Base-by-base conservation (phyloP, 805 yeast species). In the Kodamaea laetipori region DNA sequence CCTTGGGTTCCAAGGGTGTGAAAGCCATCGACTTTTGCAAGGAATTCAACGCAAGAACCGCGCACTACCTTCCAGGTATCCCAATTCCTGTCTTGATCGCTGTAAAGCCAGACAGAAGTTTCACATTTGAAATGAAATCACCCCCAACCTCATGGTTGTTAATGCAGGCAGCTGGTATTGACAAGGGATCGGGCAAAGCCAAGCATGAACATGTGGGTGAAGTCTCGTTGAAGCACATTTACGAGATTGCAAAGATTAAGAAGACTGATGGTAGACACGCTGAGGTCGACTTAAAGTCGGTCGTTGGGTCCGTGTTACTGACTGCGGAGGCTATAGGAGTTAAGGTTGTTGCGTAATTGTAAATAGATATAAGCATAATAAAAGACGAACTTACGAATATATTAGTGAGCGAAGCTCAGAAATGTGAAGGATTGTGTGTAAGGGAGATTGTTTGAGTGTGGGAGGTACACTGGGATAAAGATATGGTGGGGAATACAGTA, bases 11-110 rank as follows among this genome's bases (percentile, higher is more conserved):
- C 47, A 92, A 92, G 65, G 99, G 99, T 74, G 95, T 94, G 37
- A 94, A 94, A 63, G 98, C 98, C 50, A 94, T 94, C 58, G 99
- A 94, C 66, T 94, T 94, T 59, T 92, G 98, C 71, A 94, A 94
- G 66, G 98, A 94, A 63, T 94, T 94, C 74, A 94, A 94, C 63
- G 99, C 99, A 18, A 82, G 96, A 64, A 90, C 98, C 9, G 95
- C 96, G 6, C 82, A 82, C 52, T 85, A 80, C 60, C 77, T 77
- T 41, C 89, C 95, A 11, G 97, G 96, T 34, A 80, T 80, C 1
- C 99, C 99, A 10, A 78, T 92, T 36, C 99, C 99, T 0, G 90
- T 86, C 34, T 66, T 84, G 31, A 76, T 94, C 39, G 84, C 84
- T 0, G 90, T 94, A 30, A 84, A 81, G 56, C 97, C 97, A n/a